Conservation (phyloP, 805 yeast species). For the Metschnikowia shivogae region DNA sequence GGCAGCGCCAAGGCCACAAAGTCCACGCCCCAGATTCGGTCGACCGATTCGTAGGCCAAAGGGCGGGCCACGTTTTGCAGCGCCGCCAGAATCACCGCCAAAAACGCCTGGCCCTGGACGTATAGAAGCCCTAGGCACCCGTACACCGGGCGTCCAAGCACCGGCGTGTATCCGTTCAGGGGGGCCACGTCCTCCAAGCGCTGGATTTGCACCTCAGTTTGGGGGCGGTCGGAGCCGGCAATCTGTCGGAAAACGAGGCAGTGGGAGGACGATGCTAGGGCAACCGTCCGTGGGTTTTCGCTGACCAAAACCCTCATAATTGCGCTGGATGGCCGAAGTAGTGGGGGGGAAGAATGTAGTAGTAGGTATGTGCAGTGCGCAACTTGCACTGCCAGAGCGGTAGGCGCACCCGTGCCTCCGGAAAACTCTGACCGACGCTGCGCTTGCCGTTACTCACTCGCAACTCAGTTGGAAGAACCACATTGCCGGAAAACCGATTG, state of each 20-base stretch:
- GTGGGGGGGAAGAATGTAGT: not conserved
- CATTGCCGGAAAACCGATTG: not conserved
- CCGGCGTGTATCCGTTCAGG: slow-evolving; percentile 33
- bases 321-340: not conserved
- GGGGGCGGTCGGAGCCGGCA: slow-evolving; percentile 4
- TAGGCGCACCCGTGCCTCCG: slow-evolving; percentile 5
- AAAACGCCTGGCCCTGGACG: slow-evolving; percentile 60
- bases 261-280: slow-evolving; percentile 15
- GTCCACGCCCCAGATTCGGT: slow-evolving; percentile 79
- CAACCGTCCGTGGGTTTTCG: slow-evolving; percentile 16
- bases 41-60: slow-evolving; percentile 70
- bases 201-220: slow-evolving; percentile 45
- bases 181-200: slow-evolving; percentile 34
- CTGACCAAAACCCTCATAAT: slow-evolving; percentile 14
- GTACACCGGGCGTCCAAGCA: slow-evolving; percentile 39
- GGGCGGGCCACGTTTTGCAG: slow-evolving; percentile 74
- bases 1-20: slow-evolving; percentile 69
- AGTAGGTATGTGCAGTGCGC: not conserved
- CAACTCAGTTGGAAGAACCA: not conserved
- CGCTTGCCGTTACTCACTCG: not conserved
- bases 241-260: slow-evolving; percentile 15
- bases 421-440: slow-evolving; percentile 2
- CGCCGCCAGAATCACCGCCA: slow-evolving; percentile 77
- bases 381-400: not conserved
- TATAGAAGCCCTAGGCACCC: slow-evolving; percentile 83